Conservation (phyloP, 2,329 filamentous ascomycete genomes). For the Claviceps digitariae region DNA sequence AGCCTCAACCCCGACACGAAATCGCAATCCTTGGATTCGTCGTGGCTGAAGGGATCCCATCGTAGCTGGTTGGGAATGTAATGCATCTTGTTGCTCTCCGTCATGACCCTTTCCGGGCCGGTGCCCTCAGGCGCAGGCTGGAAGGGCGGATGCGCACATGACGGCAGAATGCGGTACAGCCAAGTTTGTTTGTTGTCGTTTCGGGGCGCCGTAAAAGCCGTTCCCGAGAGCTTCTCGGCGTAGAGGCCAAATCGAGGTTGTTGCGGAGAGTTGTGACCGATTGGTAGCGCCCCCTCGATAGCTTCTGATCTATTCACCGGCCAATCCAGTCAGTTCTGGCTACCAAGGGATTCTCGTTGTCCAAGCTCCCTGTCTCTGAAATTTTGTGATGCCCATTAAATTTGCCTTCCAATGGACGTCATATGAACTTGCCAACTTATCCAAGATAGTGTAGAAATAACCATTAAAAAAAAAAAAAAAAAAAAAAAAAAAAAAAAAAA, state of each 20-base stretch:
- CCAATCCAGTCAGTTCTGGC: neutral
- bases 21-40: conserved; percentile 35
- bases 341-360: no score
- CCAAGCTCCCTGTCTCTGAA: no score
- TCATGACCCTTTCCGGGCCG: conserved; percentile 4
- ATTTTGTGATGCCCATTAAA: no score
- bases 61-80: conserved; percentile 61
- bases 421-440: no score
- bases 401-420: no score
- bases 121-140: conserved; percentile 25
- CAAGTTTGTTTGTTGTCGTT: conserved; percentile 58
- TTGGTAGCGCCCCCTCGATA: conserved; percentile 56
- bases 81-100: conserved; percentile 17
- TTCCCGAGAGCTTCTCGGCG: conserved; percentile 65
- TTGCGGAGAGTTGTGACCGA: conserved; percentile 71
- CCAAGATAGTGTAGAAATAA: no score
- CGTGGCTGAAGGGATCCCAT: conserved; percentile 70
- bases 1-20: conserved; percentile 50
- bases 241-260: conserved; percentile 68
- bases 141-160: conserved; percentile 47
- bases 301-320: conserved; percentile 51
- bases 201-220: conserved; percentile 56
- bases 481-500: no score
- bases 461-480: no score
- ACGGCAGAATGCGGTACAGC: conserved; percentile 57